A percentile compares a stretch with the other conserved stretches of the same genome.
These are phyloP conservation scores for Lactarius indigo DNA, from an alignment of 768 basidiomycete genomes.

Conservation along the genomic window DNA sequence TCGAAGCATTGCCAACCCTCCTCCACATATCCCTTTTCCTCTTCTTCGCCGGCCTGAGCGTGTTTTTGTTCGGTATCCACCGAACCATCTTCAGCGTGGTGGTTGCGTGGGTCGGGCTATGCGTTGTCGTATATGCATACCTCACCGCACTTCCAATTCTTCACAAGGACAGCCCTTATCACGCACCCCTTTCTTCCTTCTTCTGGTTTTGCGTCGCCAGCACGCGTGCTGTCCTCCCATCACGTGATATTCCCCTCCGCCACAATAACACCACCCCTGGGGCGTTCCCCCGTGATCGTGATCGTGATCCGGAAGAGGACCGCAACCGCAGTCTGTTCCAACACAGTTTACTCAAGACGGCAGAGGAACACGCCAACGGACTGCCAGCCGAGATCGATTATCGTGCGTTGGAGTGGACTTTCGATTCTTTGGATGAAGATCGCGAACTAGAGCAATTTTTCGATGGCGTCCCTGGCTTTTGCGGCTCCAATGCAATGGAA, in stretches of 20 bases:
- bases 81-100: neutral
- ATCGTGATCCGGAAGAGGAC: neutral
- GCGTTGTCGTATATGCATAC: neutral
- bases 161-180: conserved; percentile 7
- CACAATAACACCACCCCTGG: neutral
- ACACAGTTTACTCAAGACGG: neutral
- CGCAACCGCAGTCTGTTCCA: neutral
- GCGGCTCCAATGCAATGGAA: neutral
- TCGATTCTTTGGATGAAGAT: conserved; percentile 10
- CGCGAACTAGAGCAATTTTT: conserved; percentile 14
- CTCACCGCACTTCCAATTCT: conserved; percentile 2
- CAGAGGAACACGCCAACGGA: neutral
- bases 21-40: conserved; percentile 21
- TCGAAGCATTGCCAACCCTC: conserved; percentile 12
- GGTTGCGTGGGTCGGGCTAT: neutral
- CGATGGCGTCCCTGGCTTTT: conserved; percentile 12
- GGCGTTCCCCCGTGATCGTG: too few relatives aligned
- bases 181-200: conserved; percentile 1
- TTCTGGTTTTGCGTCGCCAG: conserved; percentile 3
- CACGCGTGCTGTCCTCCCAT: neutral
- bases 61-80: conserved; percentile 19
- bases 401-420: conserved; percentile 5
- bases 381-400: neutral
- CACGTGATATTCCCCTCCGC: neutral
- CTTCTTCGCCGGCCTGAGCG: conserved; percentile 19